Conservation (phyloP, 768 basidiomycete species). For the Tricholoma hemisulphureum region DNA sequence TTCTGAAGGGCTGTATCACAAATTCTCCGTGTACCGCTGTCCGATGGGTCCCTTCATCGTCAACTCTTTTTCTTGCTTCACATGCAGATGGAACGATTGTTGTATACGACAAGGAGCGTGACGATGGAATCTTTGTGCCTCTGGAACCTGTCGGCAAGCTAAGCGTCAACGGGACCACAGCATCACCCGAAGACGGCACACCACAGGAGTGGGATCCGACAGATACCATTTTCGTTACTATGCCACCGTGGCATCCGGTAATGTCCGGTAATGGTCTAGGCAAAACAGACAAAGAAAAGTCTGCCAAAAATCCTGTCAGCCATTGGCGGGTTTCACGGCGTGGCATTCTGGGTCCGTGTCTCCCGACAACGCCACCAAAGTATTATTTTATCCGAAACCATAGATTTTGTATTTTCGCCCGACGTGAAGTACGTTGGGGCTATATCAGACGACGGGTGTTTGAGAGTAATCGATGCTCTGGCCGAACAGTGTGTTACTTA, state of each 20-base stretch:
- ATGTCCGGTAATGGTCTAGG: constrained; percentile 37
- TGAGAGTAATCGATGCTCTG: constrained; percentile 85
- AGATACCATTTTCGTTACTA: constrained; percentile 74
- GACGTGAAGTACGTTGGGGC: constrained; percentile 89
- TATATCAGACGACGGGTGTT: constrained; percentile 88
- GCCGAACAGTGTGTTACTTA: constrained; percentile 78
- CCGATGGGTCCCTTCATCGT: constrained; percentile 81
- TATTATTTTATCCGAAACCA: not conserved
- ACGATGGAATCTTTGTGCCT: constrained; percentile 74
- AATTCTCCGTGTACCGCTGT: constrained; percentile 85
- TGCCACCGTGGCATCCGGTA: constrained; percentile 84
- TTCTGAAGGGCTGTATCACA: constrained; percentile 69
- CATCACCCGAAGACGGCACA: constrained; percentile 28
- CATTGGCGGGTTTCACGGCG: constrained; percentile 82
- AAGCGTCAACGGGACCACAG: constrained; percentile 22
- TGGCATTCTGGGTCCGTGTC: constrained; percentile 63
- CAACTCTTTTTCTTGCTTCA: constrained; percentile 80
- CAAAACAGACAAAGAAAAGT: constrained; percentile 66
- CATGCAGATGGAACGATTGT: constrained; percentile 89
- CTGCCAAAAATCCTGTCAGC: constrained; percentile 82
- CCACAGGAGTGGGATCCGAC: constrained; percentile 71
- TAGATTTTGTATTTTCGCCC: constrained; percentile 91
- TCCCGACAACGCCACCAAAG: not conserved
- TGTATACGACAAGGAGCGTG: constrained; percentile 88
- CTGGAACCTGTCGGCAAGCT: constrained; percentile 47